phyloP scores from a whole-genome alignment of 2,329 filamentous ascomycete genomes.

The Myriosclerotinia curreyana region DNA sequence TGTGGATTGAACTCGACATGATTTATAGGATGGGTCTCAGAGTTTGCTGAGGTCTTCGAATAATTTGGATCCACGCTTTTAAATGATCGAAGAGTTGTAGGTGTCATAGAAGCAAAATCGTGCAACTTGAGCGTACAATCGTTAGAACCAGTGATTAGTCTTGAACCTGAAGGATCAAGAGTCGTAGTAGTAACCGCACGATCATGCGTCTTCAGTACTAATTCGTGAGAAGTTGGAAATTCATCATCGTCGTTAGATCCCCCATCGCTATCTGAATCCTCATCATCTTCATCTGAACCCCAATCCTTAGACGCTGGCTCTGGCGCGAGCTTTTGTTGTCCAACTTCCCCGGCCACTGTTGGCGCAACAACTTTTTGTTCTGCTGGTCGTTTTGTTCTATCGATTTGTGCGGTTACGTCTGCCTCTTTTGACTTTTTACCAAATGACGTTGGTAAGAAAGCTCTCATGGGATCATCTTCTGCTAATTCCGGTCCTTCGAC shows the following conservation, averaged over 20 bases:
- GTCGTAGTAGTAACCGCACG: constrained; percentile 80
- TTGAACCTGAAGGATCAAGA: constrained; percentile 78
- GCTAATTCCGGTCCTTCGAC: constrained; percentile 55
- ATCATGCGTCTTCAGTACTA: constrained; percentile 89
- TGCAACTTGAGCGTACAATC: constrained; percentile 91
- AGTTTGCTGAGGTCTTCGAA: constrained; percentile 64
- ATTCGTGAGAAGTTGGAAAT: constrained; percentile 88
- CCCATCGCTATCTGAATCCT: constrained; percentile 51
- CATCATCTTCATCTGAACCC: constrained; percentile 45
- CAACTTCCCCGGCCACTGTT: constrained; percentile 32
- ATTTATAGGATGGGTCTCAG: constrained; percentile 86
- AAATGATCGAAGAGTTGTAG: constrained; percentile 90
- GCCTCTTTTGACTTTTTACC: constrained; percentile 75
- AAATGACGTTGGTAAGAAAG: constrained; percentile 78
- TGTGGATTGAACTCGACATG: constrained; percentile 82
- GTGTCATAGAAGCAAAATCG: constrained; percentile 94
- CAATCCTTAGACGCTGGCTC: constrained; percentile 40
- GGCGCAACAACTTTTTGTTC: constrained; percentile 35
- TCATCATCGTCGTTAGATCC: constrained; percentile 75
- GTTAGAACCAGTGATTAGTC: constrained; percentile 84
- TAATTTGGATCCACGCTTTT: constrained; percentile 84
- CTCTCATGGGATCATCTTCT: constrained; percentile 66
- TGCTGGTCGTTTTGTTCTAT: constrained; percentile 65
- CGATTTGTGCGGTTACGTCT: constrained; percentile 76
- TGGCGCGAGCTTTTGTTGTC: constrained; percentile 34